Percentiles rank a stretch among this genome's conserved stretches.
phyloP scores from a whole-genome alignment of 2,329 filamentous ascomycete species.

The Xylaria sp. region DNA sequence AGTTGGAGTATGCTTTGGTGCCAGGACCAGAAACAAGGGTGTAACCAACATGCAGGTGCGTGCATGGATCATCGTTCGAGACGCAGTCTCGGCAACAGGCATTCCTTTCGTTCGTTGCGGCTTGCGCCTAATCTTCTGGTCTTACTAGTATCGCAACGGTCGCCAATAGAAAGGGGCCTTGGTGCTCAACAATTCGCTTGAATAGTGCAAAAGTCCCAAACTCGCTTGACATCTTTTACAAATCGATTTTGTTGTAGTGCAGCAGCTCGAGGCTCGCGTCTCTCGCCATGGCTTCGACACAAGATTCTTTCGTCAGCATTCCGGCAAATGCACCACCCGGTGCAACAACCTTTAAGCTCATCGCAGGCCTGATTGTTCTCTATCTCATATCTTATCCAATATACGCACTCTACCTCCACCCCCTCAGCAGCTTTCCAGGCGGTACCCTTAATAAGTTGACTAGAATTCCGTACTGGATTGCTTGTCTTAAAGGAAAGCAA shows the following conservation, averaged over 20 bases:
- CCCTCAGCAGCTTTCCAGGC: slow-evolving; percentile 43
- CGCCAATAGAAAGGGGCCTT: neutral
- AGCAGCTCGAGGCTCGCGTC: neutral
- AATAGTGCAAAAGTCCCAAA: slow-evolving; percentile 12
- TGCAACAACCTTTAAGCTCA: neutral
- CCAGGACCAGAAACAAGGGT: slow-evolving; percentile 8
- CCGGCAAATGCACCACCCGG: slow-evolving; percentile 10
- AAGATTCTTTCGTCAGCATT: slow-evolving; percentile 17
- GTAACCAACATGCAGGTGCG: slow-evolving; percentile 13
- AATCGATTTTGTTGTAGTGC: slow-evolving; percentile 13
- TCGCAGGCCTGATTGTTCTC: slow-evolving; percentile 18
- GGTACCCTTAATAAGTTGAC: slow-evolving; percentile 35
- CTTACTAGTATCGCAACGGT: neutral
- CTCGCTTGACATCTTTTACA: slow-evolving; percentile 15
- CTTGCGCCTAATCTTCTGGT: neutral
- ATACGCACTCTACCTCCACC: slow-evolving; percentile 44
- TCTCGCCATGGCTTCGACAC: slow-evolving; percentile 27
- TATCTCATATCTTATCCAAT: slow-evolving; percentile 36
- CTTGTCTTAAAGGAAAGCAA: slow-evolving; percentile 37
- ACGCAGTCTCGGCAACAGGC: too few relatives aligned
- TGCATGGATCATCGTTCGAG: slow-evolving; percentile 18
- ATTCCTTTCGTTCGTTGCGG: neutral
- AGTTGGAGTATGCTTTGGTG: slow-evolving; percentile 8
- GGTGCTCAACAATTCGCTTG: slow-evolving; percentile 4
- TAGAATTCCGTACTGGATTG: slow-evolving; percentile 42